Evolutionary conservation across 1,284 basidiomycete species (phyloP), one percentile per base, ranked within the genome.

Genomic region (Ustilago esculenta): DNA sequence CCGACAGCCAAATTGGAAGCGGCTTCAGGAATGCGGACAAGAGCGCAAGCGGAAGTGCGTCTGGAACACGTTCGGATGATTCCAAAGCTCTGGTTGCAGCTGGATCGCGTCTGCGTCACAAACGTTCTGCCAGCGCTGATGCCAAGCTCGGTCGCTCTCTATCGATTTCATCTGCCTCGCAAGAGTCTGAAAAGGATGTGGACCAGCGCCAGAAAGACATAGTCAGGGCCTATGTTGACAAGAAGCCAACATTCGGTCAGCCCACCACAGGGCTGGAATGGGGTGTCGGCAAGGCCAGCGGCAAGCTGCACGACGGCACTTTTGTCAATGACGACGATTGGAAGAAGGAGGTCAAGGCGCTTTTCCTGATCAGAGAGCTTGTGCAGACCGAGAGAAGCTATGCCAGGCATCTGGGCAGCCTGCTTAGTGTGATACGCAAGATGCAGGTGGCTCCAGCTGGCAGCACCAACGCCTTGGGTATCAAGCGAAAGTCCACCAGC

Each of bases 301-400:
- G 76, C 50, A 71, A 73, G 39, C 45, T 67, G 18, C 72, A 68
- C 18, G 66, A 72, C 45, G 69, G 68, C 36, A 54, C 71, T 1
- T 75, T 77, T 41, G 67, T 72, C 42, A 75, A 80, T 42, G 78
- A 79, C 27, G 76, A 73, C 15, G 79, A 77, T 50, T 81, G 79
- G 79, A 76, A 79, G 58, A 73, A 73, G 48, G 79, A 81, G 50
- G 79, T 81, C 24, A 75, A 74, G 48, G 75, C 75, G 15, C 48
- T 81, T 15, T 81, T 81, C 58, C 70, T 81, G 27, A 80, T 81
- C 21, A 60, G 79, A 24, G 77, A 79, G 67, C 67, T 81, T 6
- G 73, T 81, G 24, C 75, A 78, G 58, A 81, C 79, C 17, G 79
- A 81, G 53, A 46, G 73, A 21, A 78, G 76, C 63, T 81, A 81